These are phyloP conservation scores for Cairneyella variabilis DNA, from an alignment of 495 filamentous ascomycete species.

Conservation along the genomic window DNA sequence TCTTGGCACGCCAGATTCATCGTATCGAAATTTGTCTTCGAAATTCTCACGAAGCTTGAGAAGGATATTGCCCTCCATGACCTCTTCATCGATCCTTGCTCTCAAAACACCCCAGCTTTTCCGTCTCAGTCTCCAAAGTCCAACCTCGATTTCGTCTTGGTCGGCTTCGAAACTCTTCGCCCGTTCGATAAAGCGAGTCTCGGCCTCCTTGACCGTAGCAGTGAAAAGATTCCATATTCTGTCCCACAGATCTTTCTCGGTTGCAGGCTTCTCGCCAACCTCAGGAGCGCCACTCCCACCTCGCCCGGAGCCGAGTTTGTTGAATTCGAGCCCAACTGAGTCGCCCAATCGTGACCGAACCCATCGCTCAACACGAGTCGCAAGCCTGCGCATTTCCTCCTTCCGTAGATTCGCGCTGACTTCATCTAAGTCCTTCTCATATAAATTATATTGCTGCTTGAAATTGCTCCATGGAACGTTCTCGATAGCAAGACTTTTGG, in stretches of 20 bases:
- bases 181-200: constrained; percentile 77
- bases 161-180: constrained; percentile 91
- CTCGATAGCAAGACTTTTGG: constrained; percentile 65
- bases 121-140: constrained; percentile 84
- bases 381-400: constrained; percentile 93
- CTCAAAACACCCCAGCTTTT: constrained; percentile 92
- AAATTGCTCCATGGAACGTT: constrained; percentile 79
- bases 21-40: constrained; percentile 98
- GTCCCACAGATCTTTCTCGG: constrained; percentile 90
- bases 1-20: constrained; percentile 87
- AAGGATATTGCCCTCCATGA: constrained; percentile 94
- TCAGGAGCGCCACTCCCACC: constrained; percentile 78
- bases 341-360: constrained; percentile 83
- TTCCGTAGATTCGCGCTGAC: constrained; percentile 76
- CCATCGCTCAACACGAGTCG: constrained; percentile 86
- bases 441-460: constrained; percentile 47
- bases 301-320: constrained; percentile 82
- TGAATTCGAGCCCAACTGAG: constrained; percentile 89
- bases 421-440: constrained; percentile 80
- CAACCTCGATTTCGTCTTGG: constrained; percentile 86
- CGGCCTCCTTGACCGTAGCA: constrained; percentile 80
- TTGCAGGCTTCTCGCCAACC: constrained; percentile 50
- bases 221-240: constrained; percentile 88
- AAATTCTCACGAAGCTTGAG: constrained; percentile 97
- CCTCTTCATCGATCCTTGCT: constrained; percentile 92